Evolutionary conservation across 805 yeast genomes (phyloP), one percentile per base, ranked within the genome.

Genomic region (Metschnikowia lunata): DNA sequence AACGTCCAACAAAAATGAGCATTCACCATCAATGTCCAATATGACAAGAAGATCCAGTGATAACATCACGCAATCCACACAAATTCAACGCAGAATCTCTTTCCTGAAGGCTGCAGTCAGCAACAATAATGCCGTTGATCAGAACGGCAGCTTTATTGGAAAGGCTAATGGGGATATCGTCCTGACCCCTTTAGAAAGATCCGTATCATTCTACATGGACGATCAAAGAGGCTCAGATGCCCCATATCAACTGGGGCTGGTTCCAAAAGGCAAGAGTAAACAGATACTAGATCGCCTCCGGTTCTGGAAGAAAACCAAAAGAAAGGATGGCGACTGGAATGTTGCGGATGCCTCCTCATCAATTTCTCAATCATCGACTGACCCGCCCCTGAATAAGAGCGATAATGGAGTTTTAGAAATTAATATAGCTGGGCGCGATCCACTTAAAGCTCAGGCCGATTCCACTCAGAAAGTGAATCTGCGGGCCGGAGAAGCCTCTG

Each of bases 301-400:
- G 53, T 70, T 70, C 47, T 70, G 75, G 75, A 69, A 63, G 41
- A 39, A 48, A 41, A 31, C 30, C 15, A 36, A 56, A 47, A 39
- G 52, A 41, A 31, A 55, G 47, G 40, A 43, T 2, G 37, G 37
- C 14, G 40, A 30, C 9, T 5, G 30, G 2, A 28, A 29, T 14
- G 11, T 15, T 8, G 29, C 27, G 8, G 43, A 39, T n/a, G 37
- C 34, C 4, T 8, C 40, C 5, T 39, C 47, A 3, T 35, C 43
- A 8, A 8, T 23, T 29, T 43, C 47, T 2, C 40, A 30, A 10
- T n/a, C 28, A 6, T 32, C 40, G 10, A 32, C 40, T 5, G 36
- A 9, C 15, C 39, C 30, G 12, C 30, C 26, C n/a, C 43, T 39
- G 43, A 28, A 31, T 18, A 39, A 36, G 36, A 39, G 37, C 18